Percentiles rank a stretch among this genome's conserved stretches.
Conservation (phyloP, 129 eudicot species). For the Dittrichia graveolens region DNA sequence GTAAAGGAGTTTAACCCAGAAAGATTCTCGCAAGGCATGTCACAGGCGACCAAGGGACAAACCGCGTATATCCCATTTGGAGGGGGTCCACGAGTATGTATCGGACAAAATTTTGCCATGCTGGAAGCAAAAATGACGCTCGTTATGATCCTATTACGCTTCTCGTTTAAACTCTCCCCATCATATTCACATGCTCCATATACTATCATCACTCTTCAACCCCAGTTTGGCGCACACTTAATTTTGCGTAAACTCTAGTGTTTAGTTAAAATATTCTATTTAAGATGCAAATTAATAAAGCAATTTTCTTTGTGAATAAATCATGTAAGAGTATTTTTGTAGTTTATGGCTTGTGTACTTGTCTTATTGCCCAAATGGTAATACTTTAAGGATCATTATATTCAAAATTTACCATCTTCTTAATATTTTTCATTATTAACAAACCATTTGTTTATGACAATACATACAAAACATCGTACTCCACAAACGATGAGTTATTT, state of each 20-base stretch:
- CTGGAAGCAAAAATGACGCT: slow-evolving; percentile 42
- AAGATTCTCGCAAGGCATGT: slow-evolving; percentile 30
- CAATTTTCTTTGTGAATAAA: neutral
- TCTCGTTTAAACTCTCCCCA: slow-evolving; percentile 39
- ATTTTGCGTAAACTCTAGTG: slow-evolving; percentile 27
- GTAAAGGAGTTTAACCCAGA: slow-evolving; percentile 39
- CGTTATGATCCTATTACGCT: slow-evolving; percentile 32
- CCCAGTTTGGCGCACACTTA: slow-evolving; percentile 36
- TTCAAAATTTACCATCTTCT: neutral
- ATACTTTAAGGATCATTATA: neutral
- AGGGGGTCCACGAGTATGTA: slow-evolving; percentile 32
- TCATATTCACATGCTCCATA: slow-evolving; percentile 44
- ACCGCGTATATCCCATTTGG: slow-evolving; percentile 26
- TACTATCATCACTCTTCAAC: slow-evolving; percentile 34
- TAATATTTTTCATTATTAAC: neutral
- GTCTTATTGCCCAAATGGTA: neutral
- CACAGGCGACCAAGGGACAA: slow-evolving; percentile 27
- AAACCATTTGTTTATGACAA: too few species aligned
- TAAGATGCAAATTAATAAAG: neutral
- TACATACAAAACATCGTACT: neutral
- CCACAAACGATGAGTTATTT: too few species aligned
- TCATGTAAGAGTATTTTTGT: neutral
- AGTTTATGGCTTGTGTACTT: neutral
- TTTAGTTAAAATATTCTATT: neutral
- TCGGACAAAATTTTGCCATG: slow-evolving; percentile 35